These are phyloP conservation scores for Cyphellophora europaea DNA, from an alignment of 2,329 filamentous ascomycete genomes.

Conservation along the genomic window DNA sequence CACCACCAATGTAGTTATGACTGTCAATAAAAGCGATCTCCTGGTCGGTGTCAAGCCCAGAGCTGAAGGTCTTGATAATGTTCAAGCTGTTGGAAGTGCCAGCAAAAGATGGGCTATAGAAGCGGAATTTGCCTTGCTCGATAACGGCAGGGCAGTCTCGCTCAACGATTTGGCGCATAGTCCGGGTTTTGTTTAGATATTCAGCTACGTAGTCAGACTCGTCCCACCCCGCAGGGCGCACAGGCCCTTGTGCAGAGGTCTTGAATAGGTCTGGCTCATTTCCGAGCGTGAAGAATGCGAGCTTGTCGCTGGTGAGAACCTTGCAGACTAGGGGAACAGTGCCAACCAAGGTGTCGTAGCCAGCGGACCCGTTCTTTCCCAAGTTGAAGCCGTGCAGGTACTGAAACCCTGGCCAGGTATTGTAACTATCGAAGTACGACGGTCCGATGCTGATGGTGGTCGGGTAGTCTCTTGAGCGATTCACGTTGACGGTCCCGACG, in stretches of 20 bases:
- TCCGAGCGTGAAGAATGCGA: slow-evolving; percentile 54
- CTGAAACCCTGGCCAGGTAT: slow-evolving; percentile 45
- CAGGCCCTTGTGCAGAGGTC: slow-evolving; percentile 40
- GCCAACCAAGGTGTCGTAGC: slow-evolving; percentile 42
- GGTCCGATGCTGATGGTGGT: slow-evolving; percentile 52
- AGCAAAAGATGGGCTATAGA: slow-evolving; percentile 50
- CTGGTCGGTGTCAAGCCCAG: slow-evolving; percentile 41
- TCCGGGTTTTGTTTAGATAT: slow-evolving; percentile 47
- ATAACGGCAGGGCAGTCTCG: slow-evolving; percentile 43
- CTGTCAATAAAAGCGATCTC: slow-evolving; percentile 47
- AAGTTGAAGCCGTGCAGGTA: slow-evolving; percentile 56
- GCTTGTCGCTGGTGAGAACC: slow-evolving; percentile 37
- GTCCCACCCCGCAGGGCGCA: slow-evolving; percentile 44
- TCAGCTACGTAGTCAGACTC: slow-evolving; percentile 48
- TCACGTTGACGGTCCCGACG: slow-evolving; percentile 43
- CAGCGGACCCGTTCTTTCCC: slow-evolving; percentile 42
- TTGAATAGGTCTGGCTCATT: slow-evolving; percentile 56
- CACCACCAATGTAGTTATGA: slow-evolving; percentile 57
- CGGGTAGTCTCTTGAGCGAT: slow-evolving; percentile 49
- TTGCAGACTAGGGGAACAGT: slow-evolving; percentile 50
- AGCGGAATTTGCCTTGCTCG: slow-evolving; percentile 34
- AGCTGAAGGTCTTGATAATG: slow-evolving; percentile 41
- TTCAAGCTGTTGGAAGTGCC: slow-evolving; percentile 44
- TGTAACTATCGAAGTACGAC: slow-evolving; percentile 55
- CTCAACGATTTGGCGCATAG: slow-evolving; percentile 38